These are phyloP conservation scores for Leavenworthia alabamica DNA, from an alignment of 345 rosid species.

Conservation along the genomic window DNA sequence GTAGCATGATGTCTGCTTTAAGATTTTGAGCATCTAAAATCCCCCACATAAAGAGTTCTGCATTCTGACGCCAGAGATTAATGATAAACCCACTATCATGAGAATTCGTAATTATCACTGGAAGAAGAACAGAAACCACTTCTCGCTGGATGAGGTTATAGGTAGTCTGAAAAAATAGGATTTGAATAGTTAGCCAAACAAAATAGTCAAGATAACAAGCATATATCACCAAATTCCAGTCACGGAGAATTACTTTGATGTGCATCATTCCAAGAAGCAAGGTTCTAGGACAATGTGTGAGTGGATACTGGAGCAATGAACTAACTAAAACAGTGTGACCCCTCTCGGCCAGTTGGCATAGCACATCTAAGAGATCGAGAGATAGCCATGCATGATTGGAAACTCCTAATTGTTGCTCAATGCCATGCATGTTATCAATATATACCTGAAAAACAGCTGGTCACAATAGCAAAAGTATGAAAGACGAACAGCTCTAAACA, in stretches of 20 bases:
- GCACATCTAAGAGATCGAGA: conserved; percentile 76
- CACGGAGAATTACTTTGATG: conserved; percentile 38
- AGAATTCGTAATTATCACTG: conserved; percentile 39
- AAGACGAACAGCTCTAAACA: conserved; percentile 6
- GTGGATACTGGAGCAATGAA: conserved; percentile 70
- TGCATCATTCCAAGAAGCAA: conserved; percentile 74
- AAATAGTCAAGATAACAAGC: neutral
- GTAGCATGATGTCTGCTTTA: conserved; percentile 42
- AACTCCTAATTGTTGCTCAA: conserved; percentile 52
- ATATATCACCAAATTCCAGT: neutral
- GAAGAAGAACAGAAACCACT: conserved; percentile 50
- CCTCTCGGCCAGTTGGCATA: conserved; percentile 86
- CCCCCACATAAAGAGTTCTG: conserved; percentile 51
- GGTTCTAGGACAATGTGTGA: conserved; percentile 69
- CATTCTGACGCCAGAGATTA: conserved; percentile 62
- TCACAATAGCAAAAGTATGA: conserved; percentile 12
- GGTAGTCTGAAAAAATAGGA: conserved; percentile 43
- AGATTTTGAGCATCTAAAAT: conserved; percentile 42
- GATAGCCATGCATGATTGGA: conserved; percentile 61
- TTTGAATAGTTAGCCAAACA: neutral
- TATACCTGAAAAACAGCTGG: conserved; percentile 44
- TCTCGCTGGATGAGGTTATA: conserved; percentile 59
- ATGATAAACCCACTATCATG: conserved; percentile 41
- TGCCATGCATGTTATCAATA: conserved; percentile 53
- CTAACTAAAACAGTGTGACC: conserved; percentile 66